phyloP scores from a whole-genome alignment of 2,329 filamentous ascomycete genomes.

The Alternaria infectoria region DNA sequence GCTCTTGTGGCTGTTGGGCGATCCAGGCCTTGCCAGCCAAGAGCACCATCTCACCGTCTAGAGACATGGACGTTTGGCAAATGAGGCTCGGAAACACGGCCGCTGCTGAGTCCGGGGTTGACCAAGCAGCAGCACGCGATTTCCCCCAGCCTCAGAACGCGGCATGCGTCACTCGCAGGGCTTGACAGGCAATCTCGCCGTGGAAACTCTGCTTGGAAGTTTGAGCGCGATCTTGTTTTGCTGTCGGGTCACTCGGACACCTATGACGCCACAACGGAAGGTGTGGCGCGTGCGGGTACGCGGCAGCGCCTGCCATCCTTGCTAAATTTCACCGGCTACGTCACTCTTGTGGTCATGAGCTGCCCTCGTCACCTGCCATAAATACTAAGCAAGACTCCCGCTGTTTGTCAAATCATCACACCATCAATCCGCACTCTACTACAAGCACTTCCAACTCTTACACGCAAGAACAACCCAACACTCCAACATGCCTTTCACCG shows the following conservation, averaged over 20 bases:
- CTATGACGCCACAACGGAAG: slow-evolving; percentile 10
- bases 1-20: slow-evolving; percentile 7
- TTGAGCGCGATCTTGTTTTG: slow-evolving; percentile 2
- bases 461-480: slow-evolving; percentile 5
- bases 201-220: slow-evolving; percentile 2
- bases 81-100: background rate
- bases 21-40: slow-evolving; percentile 3
- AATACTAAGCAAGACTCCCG: slow-evolving; percentile 27
- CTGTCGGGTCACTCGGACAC: slow-evolving; percentile 4
- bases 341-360: slow-evolving; percentile 27
- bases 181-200: background rate
- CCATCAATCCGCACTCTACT: slow-evolving; percentile 4
- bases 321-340: slow-evolving; percentile 13
- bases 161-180: slow-evolving; percentile 6
- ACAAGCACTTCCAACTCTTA: background rate
- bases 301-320: slow-evolving; percentile 12
- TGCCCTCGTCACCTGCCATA: slow-evolving; percentile 27
- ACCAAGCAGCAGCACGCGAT: background rate
- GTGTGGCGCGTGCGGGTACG: slow-evolving; percentile 24
- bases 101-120: background rate
- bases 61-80: background rate
- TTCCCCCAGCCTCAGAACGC: background rate
- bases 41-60: background rate
- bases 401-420: slow-evolving; percentile 11
- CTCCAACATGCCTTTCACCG: slow-evolving; percentile 65